Conservation (phyloP, 805 yeast genomes). For the Yarrowia sp. region DNA sequence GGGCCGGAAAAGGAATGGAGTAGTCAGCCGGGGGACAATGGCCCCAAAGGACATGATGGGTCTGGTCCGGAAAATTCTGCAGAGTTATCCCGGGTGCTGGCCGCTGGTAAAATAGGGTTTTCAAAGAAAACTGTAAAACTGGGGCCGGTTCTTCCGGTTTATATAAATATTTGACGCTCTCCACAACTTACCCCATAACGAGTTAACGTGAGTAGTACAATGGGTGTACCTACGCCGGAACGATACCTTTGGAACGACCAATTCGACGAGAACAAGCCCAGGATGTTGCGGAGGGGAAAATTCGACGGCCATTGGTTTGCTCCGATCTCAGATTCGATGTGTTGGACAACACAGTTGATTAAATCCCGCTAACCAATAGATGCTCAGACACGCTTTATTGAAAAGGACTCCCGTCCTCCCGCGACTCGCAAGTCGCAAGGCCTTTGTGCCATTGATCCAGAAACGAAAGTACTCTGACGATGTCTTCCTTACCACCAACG, state of each 20-base stretch:
- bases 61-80: constrained; percentile 17
- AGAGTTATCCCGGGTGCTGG: constrained; percentile 24
- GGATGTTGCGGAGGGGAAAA: not conserved
- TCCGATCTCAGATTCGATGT: not conserved
- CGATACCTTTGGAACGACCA: not conserved
- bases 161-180: constrained; percentile 24
- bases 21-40: too few species aligned
- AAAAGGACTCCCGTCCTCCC: constrained; percentile 25
- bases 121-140: constrained; percentile 8
- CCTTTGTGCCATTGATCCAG: constrained; percentile 20
- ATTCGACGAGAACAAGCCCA: not conserved
- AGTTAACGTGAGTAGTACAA: constrained; percentile 21
- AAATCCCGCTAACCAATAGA: constrained; percentile 23
- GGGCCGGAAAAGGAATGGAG: not conserved
- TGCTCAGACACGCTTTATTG: constrained; percentile 23
- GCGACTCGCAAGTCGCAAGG: constrained; percentile 23
- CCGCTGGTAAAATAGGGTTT: not conserved
- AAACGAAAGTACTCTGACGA: constrained; percentile 44
- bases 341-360: not conserved
- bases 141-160: constrained; percentile 26
- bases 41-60: not conserved
- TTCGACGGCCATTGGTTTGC: not conserved
- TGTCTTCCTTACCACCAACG: constrained; percentile 74
- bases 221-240: not conserved
- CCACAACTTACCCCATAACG: constrained; percentile 24